Conservation (phyloP, 345 rosid genomes). For the Corchorus capsularis region DNA sequence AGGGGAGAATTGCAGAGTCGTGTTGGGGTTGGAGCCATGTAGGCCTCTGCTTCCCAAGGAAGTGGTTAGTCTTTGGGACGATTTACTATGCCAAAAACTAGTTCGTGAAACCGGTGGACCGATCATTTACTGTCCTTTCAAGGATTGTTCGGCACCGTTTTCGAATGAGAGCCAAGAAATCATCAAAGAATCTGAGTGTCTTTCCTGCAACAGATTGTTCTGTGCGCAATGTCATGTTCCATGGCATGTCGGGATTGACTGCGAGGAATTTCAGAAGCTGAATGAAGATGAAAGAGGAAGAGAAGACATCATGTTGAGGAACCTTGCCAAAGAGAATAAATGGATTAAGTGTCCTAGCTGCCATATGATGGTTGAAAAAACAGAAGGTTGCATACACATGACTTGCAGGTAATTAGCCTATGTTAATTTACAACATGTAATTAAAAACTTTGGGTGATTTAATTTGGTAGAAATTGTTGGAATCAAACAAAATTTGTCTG, state of each 20-base stretch:
- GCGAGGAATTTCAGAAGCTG: slow-evolving; percentile 44
- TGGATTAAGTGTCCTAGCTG: slow-evolving; percentile 57
- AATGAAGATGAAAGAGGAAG: slow-evolving; percentile 41
- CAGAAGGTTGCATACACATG: slow-evolving; percentile 45
- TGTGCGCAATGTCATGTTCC: slow-evolving; percentile 47
- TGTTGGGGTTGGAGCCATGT: slow-evolving; percentile 28
- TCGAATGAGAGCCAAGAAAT: slow-evolving; percentile 31
- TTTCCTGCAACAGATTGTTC: slow-evolving; percentile 49
- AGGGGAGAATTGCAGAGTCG: slow-evolving; percentile 17
- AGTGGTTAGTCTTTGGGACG: slow-evolving; percentile 32
- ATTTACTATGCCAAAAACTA: slow-evolving; percentile 46
- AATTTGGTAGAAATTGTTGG: no score
- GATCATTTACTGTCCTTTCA: slow-evolving; percentile 53
- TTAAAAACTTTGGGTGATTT: no score
- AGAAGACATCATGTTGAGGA: slow-evolving; percentile 46
- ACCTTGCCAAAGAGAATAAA: slow-evolving; percentile 41
- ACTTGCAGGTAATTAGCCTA: slow-evolving; percentile 51
- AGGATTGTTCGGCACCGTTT: slow-evolving; percentile 48
- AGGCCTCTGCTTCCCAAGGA: slow-evolving; percentile 20
- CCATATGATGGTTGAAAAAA: slow-evolving; percentile 43
- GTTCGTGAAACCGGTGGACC: slow-evolving; percentile 33
- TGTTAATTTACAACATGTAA: not conserved
- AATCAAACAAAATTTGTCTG: no score
- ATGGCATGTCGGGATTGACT: slow-evolving; percentile 53
- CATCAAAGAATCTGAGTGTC: slow-evolving; percentile 43